Evolutionary conservation across 1,284 basidiomycete genomes (phyloP), one percentile per base, ranked within the genome.

Genomic region (Ceratobasidium sp.): DNA sequence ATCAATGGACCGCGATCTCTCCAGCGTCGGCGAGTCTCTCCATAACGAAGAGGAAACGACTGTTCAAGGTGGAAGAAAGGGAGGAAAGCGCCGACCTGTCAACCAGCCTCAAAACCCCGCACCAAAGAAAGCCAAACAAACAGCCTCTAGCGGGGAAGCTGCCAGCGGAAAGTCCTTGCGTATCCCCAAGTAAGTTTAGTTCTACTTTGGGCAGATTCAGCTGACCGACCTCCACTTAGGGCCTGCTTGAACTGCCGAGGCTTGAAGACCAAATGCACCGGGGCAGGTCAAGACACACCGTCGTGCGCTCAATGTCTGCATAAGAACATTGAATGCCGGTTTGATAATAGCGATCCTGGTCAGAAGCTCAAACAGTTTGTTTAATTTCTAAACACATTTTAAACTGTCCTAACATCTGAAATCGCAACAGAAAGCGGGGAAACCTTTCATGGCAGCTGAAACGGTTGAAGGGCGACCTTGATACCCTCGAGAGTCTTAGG

Each of bases 231-330:
- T 30, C 54, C 62, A 70, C 75, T 30, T 76, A 95, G 94, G 66
- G 96, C 96, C 0, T 98, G 96, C 77, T 95, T 93, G 0, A 94
- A 96, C 38, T 98, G 97, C 81, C 90, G 97, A 41, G 91, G 95
- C 62, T 89, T 98, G 75, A 99, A 99, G 85, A 99, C 99, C 98
- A 94, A 97, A 77, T 99, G 97, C 77, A 94, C 98, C n/a, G 95
- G 93, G 41, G 94, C 94, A 1, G 96, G 98, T 79, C 81, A 96
- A 46, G 95, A 94, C 0, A 93, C 93, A 0, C 95, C 96, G 83
- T 96, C 95, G 79, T 58, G 55, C 38, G 55, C 32, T 41, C 89
- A 92, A 30, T 93, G 91, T 30, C 35, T 47, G 23, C 38, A 64
- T 18, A 57, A 66, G 4, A 47, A 32, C 35, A 63, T 73, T 32